Evolutionary conservation across 2,329 filamentous ascomycete species (phyloP), one percentile per base, ranked within the genome.

Genomic region (Dendryphion nanum): DNA sequence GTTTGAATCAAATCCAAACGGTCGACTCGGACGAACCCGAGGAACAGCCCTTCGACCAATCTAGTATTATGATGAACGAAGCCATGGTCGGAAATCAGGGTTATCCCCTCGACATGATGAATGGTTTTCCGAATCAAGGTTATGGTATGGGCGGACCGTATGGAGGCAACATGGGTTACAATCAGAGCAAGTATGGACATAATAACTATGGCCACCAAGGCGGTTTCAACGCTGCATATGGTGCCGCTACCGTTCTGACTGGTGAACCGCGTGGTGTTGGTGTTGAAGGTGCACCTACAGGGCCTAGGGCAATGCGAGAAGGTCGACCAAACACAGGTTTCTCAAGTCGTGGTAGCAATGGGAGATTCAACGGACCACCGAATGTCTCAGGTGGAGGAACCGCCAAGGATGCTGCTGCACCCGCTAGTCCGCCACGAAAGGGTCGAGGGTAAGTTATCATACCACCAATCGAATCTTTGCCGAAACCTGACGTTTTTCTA

Each of bases 241-340:
- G 61, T 18, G 62, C 54, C 32, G 61, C 58, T 47, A 66, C 58
- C 14, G 61, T 67, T 16, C 42, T 67, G 32, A 64, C 55, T 33
- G 62, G 61, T 18, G 59, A 67, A 42, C 64, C 72, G 5, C 66
- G 67, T 35, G 74, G 74, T 4, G 68, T 88, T 76, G 78, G 77
- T 24, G 77, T 81, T 36, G 72, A 72, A 57, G 78, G 78, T 69
- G 93, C 93, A 18, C 93, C 93, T 18, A 95, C 86, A 38, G 93
- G 90, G 7, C 93, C 93, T 33, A 90, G 93, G 68, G 93, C 93
- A 14, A 95, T 97, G 88, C 80, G 91, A 47, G 85, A 93, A 66
- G 89, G 89, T 19, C 73, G 89, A 8, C 86, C 87, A 35, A 94
- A 94, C 64, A 90, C 84, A 40, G 87, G 86, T 50, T 78, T 86